phyloP scores from a whole-genome alignment of 768 basidiomycete genomes.

The Lactarius akahatsu region DNA sequence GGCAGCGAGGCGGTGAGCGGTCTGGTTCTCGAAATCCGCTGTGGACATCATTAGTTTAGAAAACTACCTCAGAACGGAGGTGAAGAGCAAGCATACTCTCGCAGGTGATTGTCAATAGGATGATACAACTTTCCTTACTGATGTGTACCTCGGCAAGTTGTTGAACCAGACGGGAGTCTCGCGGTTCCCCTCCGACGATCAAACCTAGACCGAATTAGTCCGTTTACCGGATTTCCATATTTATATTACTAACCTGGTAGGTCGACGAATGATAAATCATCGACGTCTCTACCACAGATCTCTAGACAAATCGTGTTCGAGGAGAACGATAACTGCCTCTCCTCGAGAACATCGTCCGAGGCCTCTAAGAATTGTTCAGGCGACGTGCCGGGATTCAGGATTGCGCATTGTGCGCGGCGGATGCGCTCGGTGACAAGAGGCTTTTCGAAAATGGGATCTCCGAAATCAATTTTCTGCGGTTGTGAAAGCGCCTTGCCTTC shows the following conservation, averaged over 20 bases:
- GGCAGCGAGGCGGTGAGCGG: constrained; percentile 65
- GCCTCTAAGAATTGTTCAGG: constrained; percentile 39
- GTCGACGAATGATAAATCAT: constrained; percentile 44
- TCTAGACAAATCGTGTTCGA: constrained; percentile 40
- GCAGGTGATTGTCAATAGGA: constrained; percentile 61
- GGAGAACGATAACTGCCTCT: constrained; percentile 37
- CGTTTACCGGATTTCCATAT: not conserved
- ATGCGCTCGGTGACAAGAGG: constrained; percentile 63
- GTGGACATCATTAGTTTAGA: not conserved
- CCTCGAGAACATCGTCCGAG: constrained; percentile 33
- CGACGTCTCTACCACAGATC: constrained; percentile 40
- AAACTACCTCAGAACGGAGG: not conserved
- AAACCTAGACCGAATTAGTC: constrained; percentile 42
- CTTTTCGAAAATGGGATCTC: constrained; percentile 48
- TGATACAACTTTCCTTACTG: constrained; percentile 57
- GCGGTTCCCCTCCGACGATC: constrained; percentile 45
- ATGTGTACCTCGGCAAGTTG: constrained; percentile 61
- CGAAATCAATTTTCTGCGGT: constrained; percentile 32
- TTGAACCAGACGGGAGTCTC: constrained; percentile 62
- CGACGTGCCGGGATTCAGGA: constrained; percentile 52
- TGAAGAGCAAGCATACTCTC: constrained; percentile 49
- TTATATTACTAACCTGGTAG: constrained; percentile 38
- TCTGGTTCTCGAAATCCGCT: constrained; percentile 84
- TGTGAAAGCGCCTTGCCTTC: constrained; percentile 38
- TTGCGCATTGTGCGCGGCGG: constrained; percentile 61